phyloP scores from a whole-genome alignment of 768 basidiomycete species.

The Rhodotorula kratochvilovae region DNA sequence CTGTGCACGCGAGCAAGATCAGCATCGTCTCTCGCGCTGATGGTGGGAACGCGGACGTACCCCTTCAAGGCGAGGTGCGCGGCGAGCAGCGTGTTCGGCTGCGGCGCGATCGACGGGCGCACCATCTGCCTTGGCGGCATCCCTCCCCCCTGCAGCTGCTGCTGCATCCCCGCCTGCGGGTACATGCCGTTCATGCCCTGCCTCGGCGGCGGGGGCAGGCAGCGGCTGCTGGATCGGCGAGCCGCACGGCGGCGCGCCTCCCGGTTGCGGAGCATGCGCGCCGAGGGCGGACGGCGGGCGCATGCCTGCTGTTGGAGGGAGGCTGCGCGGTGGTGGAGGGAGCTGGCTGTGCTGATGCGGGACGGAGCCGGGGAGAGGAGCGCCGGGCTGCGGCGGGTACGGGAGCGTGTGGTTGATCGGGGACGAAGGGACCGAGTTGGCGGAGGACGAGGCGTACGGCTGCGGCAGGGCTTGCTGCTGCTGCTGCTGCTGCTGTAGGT shows the following conservation, averaged over 20 bases:
- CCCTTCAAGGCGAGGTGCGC: constrained; percentile 26
- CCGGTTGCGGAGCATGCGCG: not conserved
- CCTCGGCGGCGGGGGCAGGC: not conserved
- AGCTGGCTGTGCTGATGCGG: not conserved
- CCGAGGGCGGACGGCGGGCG: not conserved
- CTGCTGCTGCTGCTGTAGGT: not conserved
- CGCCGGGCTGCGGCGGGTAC: not conserved
- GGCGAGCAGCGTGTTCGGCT: constrained; percentile 14
- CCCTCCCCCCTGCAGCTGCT: not conserved
- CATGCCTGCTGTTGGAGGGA: not conserved
- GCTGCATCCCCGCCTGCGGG: not conserved
- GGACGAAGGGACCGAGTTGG: constrained; percentile 1
- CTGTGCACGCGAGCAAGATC: not conserved
- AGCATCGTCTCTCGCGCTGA: not conserved
- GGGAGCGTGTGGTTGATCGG: not conserved
- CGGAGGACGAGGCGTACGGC: not conserved
- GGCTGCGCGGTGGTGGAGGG: not conserved
- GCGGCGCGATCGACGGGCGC: constrained; percentile 6
- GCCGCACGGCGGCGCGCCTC: not conserved
- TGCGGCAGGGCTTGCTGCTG: not conserved
- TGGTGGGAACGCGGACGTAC: not conserved
- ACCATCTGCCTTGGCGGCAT: not conserved
- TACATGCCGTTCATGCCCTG: not conserved
- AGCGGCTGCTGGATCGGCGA: not conserved
- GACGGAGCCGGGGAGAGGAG: not conserved